Evolutionary conservation across 2,329 filamentous ascomycete genomes (phyloP), one percentile per base, ranked within the genome.

Genomic region (Hypocreales sp.): DNA sequence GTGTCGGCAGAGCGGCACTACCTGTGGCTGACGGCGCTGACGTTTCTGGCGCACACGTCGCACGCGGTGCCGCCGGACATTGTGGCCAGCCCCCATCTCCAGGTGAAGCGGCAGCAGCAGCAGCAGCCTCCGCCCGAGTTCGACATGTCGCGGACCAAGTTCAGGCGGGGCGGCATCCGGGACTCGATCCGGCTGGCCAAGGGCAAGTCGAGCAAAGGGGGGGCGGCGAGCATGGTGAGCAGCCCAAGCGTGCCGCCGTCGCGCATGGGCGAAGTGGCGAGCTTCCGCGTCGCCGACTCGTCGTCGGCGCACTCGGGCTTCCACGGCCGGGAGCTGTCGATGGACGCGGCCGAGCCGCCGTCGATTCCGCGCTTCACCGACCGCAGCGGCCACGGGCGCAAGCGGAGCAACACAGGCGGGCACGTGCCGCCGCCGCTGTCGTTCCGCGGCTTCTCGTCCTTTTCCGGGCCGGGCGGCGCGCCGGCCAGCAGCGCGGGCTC

Each of bases 141-240:
- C 38, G 65, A 71, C 21, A 40, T 58, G 8, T 56, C 61, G 7
- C 58, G 50, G 18, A 40, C 50, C 17, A 69, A 63, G 44, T 34
- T 58, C 2, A 64, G 65, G 47, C 62, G 48, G 37, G 56, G 45
- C 5, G 65, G 64, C 5, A 87, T 93, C 37, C 73, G 83, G 25
- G 86, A 95, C 52, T 93, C 86, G 1, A 92, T 94, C 34, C 73
- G 81, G 25, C 62, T 94, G 14, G 83, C 86, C 9, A 94, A 94
- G 55, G 72, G 77, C 39, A 64, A 48, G 50, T 58, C 61, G 5
- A 54, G 55, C 12, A 58, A 64, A 12, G 61, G 67, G 5, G 66
- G 55, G 29, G 57, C 69, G 0, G 64, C 67, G 3, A 59, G 63
- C 27, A 53, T 66, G 22, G 58, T 63, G 4, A 56, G 50, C 34